phyloP scores from a whole-genome alignment of 2,329 filamentous ascomycete genomes.

The Dichotomopilus funicola region DNA sequence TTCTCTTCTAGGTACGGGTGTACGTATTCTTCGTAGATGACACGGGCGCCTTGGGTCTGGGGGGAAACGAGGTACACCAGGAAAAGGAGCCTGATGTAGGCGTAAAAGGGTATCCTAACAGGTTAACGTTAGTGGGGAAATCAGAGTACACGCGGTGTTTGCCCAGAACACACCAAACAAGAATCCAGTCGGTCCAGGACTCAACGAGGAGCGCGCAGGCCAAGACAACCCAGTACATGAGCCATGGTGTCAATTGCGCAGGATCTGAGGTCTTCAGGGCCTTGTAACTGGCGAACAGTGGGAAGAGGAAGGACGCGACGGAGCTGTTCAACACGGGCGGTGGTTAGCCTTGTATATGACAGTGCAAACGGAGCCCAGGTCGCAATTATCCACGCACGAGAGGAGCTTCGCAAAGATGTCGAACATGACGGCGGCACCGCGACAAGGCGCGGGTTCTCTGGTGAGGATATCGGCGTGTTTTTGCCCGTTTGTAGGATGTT shows the following conservation, averaged over 20 bases:
- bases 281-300: conserved; percentile 96
- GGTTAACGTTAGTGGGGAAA: background rate
- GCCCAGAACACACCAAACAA: conserved; percentile 58
- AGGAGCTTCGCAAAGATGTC: conserved; percentile 70
- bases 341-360: conserved; percentile 7
- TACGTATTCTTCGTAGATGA: conserved; percentile 77
- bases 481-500: background rate
- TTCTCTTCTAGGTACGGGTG: conserved; percentile 85
- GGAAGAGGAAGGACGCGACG: conserved; percentile 83
- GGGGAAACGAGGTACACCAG: conserved; percentile 95
- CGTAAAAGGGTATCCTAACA: conserved; percentile 79
- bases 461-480: background rate
- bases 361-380: conserved; percentile 12
- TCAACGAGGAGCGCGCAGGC: conserved; percentile 75
- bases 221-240: conserved; percentile 98
- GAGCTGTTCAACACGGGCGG: conserved; percentile 48
- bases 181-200: conserved; percentile 80
- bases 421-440: conserved; percentile 46
- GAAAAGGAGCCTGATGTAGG: conserved; percentile 79
- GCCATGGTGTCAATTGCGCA: conserved; percentile 86
- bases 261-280: conserved; percentile 89
- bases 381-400: conserved; percentile 52
- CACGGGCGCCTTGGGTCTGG: conserved; percentile 85
- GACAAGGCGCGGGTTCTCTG: background rate
- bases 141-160: background rate